Evolutionary conservation across 2,329 filamentous ascomycete genomes (phyloP).

Genomic region (Paramyrothecium roridum): DNA sequence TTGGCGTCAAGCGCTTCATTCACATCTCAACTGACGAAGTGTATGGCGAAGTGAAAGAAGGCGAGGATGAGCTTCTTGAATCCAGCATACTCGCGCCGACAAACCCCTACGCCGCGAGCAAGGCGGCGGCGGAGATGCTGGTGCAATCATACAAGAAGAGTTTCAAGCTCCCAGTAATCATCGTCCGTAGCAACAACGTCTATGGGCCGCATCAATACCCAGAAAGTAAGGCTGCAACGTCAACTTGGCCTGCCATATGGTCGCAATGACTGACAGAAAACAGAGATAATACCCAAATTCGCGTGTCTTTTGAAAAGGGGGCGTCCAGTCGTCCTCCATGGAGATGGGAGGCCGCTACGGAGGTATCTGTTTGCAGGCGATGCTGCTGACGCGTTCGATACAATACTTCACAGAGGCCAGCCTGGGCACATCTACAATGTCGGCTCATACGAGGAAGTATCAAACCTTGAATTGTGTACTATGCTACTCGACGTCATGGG

Average conservation of each 20-base stretch:
- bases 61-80: slow-evolving; percentile 69
- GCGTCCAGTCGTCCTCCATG: slow-evolving; percentile 69
- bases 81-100: slow-evolving; percentile 73
- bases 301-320: slow-evolving; percentile 66
- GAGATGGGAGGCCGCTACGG: slow-evolving; percentile 70
- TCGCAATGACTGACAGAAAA: background rate
- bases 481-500: slow-evolving; percentile 62
- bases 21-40: slow-evolving; percentile 85
- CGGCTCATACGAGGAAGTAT: slow-evolving; percentile 73
- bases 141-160: slow-evolving; percentile 85
- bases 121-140: slow-evolving; percentile 80
- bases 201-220: slow-evolving; percentile 83
- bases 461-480: slow-evolving; percentile 67
- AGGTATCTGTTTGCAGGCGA: slow-evolving; percentile 78
- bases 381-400: slow-evolving; percentile 79
- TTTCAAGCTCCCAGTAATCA: slow-evolving; percentile 76
- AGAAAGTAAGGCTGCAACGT: slow-evolving; percentile 58
- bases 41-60: slow-evolving; percentile 74
- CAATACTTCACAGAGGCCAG: slow-evolving; percentile 73
- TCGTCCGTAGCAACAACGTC: slow-evolving; percentile 80
- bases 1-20: slow-evolving; percentile 69
- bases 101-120: slow-evolving; percentile 78
- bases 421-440: slow-evolving; percentile 81
- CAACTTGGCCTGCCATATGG: background rate
- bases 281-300: slow-evolving; percentile 84